A percentile compares a stretch with the other conserved stretches of the same genome.
These are phyloP conservation scores for Chenopodium formosanum DNA, from an alignment of 148 eudicot species.

Conservation along the genomic window DNA sequence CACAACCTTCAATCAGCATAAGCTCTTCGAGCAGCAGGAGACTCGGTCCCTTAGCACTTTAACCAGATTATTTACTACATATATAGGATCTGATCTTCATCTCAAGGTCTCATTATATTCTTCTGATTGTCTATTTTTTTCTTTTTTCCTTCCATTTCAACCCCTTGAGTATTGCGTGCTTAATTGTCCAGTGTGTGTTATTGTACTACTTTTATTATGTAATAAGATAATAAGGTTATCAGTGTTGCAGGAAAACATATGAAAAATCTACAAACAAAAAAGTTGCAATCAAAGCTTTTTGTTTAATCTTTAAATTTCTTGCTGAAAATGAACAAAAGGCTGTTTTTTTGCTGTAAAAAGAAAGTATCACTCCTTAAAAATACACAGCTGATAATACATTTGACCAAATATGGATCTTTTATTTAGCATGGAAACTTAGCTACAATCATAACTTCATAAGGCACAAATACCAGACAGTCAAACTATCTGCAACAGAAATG, in stretches of 20 bases:
- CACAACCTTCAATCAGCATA: slow-evolving; percentile 34
- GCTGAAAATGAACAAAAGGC: neutral
- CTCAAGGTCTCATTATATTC: neutral
- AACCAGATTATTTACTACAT: neutral
- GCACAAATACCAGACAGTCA: neutral
- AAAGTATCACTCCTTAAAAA: neutral
- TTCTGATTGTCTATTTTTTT: neutral
- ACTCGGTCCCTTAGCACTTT: slow-evolving; percentile 26
- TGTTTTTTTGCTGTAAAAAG: neutral
- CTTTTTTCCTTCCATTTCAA: neutral
- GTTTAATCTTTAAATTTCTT: neutral
- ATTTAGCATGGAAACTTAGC: neutral
- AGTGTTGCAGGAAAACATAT: neutral
- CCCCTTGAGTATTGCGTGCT: slow-evolving; percentile 1
- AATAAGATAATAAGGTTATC: slow-evolving; percentile 1
- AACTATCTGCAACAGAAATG: neutral
- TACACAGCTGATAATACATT: neutral
- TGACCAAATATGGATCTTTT: neutral
- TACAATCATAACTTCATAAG: neutral
- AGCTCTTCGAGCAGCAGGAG: slow-evolving; percentile 21
- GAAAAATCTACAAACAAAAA: neutral
- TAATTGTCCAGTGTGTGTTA: neutral
- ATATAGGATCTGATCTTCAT: neutral
- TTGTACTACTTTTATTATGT: neutral
- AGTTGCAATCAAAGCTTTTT: neutral